phyloP scores from a whole-genome alignment of 805 yeast species.

The Saccharomycopsis guyanensis region DNA sequence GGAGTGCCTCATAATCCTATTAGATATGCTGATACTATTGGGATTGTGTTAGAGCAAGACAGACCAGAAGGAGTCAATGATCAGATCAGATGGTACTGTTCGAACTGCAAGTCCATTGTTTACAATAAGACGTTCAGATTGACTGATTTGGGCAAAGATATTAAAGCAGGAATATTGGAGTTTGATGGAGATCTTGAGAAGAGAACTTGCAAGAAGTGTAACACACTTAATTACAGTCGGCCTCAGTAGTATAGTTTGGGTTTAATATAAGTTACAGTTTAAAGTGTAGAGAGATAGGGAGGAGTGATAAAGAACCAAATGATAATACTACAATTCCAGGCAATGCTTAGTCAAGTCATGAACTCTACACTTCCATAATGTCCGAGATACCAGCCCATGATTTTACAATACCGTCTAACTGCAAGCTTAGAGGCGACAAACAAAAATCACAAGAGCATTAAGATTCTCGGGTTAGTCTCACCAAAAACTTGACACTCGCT shows the following conservation, averaged over 20 bases:
- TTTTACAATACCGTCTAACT: constrained; percentile 21
- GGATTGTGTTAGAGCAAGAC: constrained; percentile 88
- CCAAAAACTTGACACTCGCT: constrained; percentile 22
- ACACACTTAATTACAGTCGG: constrained; percentile 60
- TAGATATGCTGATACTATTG: constrained; percentile 77
- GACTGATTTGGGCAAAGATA: constrained; percentile 81
- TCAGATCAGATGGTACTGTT: constrained; percentile 82
- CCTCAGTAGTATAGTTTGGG: constrained; percentile 32
- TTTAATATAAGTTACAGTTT: no score
- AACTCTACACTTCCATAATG: constrained; percentile 48
- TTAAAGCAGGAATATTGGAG: constrained; percentile 67
- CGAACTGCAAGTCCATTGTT: constrained; percentile 54
- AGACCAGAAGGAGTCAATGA: constrained; percentile 69
- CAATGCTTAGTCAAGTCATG: constrained; percentile 27
- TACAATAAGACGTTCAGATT: constrained; percentile 69
- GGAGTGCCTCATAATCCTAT: constrained; percentile 88
- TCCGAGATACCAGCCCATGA: constrained; percentile 23
- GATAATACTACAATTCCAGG: background rate
- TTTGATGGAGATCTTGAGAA: constrained; percentile 57
- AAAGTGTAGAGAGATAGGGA: constrained; percentile 70
- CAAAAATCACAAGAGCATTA: constrained; percentile 20
- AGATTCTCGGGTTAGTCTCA: constrained; percentile 21
- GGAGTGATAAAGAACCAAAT: constrained; percentile 33
- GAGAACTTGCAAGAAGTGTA: constrained; percentile 71
- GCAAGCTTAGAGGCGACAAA: constrained; percentile 21